Percentiles rank a stretch among this genome's conserved stretches.
phyloP scores from a whole-genome alignment of 352 stramenopile species.

The Phytopythium oedochilum region DNA sequence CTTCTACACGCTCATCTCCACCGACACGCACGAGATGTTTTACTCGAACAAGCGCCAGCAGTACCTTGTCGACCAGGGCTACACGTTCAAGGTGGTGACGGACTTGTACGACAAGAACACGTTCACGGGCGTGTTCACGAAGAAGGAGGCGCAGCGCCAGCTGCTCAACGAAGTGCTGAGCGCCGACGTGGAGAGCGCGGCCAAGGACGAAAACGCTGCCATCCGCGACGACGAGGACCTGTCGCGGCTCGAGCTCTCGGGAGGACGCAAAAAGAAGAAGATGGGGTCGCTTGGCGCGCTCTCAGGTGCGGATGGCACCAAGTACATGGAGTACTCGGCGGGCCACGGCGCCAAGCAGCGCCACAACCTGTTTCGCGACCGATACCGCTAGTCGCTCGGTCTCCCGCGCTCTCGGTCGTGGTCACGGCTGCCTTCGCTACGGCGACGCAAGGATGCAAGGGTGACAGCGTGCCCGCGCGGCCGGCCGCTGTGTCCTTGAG shows the following conservation, averaged over 20 bases:
- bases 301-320: conserved; percentile 69
- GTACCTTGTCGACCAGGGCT: conserved; percentile 99
- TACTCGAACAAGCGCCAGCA: conserved; percentile 99
- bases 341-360: conserved; percentile 79
- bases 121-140: conserved; percentile 78
- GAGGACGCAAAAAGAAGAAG: conserved; percentile 77
- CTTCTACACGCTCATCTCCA: conserved; percentile 99
- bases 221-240: conserved; percentile 84
- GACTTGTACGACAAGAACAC: conserved; percentile 86
- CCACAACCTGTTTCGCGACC: conserved; percentile 84
- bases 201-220: conserved; percentile 77
- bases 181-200: conserved; percentile 72
- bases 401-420: neutral
- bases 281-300: conserved; percentile 64
- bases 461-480: too few relatives aligned
- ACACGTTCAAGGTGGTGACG: conserved; percentile 99
- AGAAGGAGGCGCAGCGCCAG: conserved; percentile 72
- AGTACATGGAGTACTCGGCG: conserved; percentile 87
- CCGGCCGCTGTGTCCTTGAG: too few relatives aligned
- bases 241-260: conserved; percentile 58
- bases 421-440: too few relatives aligned
- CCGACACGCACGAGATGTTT: conserved; percentile 99
- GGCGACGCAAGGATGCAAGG: too few relatives aligned
- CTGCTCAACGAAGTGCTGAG: conserved; percentile 79
- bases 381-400: conserved; percentile 49